phyloP scores from a whole-genome alignment of 371 early-diverging fungal genomes.

The Mortierella sp. region DNA sequence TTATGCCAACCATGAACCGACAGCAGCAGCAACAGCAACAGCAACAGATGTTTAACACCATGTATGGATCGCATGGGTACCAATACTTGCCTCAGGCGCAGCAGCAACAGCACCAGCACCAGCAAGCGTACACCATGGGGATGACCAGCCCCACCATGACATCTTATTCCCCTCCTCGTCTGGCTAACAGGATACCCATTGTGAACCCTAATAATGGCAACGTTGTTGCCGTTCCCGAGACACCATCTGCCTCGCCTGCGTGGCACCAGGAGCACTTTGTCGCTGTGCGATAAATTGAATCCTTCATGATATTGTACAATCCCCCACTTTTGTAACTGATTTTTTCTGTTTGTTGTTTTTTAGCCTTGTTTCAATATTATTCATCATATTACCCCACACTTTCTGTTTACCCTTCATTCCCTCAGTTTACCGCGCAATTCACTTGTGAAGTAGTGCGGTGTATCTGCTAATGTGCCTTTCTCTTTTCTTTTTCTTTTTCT shows the following conservation, averaged over 20 bases:
- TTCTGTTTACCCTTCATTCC: neutral
- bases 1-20: constrained; percentile 27
- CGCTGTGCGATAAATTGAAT: constrained; percentile 51
- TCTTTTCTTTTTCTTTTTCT: neutral
- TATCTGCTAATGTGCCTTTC: neutral
- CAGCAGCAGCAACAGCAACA: constrained; percentile 47
- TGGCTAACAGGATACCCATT: constrained; percentile 47
- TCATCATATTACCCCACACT: neutral
- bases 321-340: too few species aligned
- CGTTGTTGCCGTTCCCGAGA: constrained; percentile 43
- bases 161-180: constrained; percentile 49
- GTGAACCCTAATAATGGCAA: constrained; percentile 51
- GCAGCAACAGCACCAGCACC: constrained; percentile 27
- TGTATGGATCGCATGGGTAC: constrained; percentile 38
- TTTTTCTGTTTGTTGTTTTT: constrained; percentile 4
- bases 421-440: neutral
- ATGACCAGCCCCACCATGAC: constrained; percentile 36
- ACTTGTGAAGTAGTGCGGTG: neutral
- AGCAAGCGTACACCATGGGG: constrained; percentile 40
- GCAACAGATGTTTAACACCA: constrained; percentile 37
- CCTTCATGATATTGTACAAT: constrained; percentile 3
- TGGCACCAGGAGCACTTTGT: constrained; percentile 56
- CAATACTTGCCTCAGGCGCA: constrained; percentile 22
- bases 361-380: constrained; percentile 5
- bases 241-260: constrained; percentile 28